Evolutionary conservation across 495 filamentous ascomycete genomes (phyloP).

Genomic region (Aspergillus nidulans): DNA sequence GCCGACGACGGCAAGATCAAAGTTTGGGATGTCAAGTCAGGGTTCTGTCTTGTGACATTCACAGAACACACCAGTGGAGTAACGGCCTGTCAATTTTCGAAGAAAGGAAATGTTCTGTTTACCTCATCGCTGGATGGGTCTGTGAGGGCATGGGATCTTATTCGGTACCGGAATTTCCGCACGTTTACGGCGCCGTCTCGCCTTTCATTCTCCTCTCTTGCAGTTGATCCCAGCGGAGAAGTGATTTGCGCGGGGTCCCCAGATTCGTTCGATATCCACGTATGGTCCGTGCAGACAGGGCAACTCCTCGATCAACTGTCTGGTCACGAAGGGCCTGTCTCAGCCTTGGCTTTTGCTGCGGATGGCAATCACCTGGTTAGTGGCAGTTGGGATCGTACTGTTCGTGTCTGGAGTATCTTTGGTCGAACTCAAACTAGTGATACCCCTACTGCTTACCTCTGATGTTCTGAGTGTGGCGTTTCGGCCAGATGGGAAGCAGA

Average conservation of each 20-base stretch:
- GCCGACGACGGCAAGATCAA: conserved; percentile 98
- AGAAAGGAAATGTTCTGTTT: conserved; percentile 90
- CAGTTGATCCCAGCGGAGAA: conserved; percentile 95
- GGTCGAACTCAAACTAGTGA: conserved; percentile 90
- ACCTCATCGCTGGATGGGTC: conserved; percentile 92
- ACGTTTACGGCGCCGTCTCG: conserved; percentile 92
- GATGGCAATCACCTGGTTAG: conserved; percentile 78
- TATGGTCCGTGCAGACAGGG: conserved; percentile 97
- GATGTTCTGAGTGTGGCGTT: conserved; percentile 86
- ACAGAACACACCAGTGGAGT: conserved; percentile 94
- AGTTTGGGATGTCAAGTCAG: conserved; percentile 93
- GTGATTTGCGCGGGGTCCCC: conserved; percentile 91
- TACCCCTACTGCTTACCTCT: conserved; percentile 80
- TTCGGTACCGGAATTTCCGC: conserved; percentile 92
- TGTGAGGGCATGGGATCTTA: conserved; percentile 91
- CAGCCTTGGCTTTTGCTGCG: conserved; percentile 79
- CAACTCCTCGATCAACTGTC: conserved; percentile 87
- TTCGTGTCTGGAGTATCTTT: conserved; percentile 93
- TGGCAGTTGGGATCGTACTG: conserved; percentile 93
- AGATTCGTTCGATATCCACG: conserved; percentile 93
- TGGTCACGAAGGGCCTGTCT: conserved; percentile 91
- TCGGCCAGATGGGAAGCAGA: conserved; percentile 82
- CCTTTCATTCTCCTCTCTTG: conserved; percentile 85
- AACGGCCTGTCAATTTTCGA: conserved; percentile 92
- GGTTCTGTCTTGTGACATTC: conserved; percentile 97